These are phyloP conservation scores for Pichia rugopelliculosa DNA, from an alignment of 805 yeast species.

Conservation along the genomic window DNA sequence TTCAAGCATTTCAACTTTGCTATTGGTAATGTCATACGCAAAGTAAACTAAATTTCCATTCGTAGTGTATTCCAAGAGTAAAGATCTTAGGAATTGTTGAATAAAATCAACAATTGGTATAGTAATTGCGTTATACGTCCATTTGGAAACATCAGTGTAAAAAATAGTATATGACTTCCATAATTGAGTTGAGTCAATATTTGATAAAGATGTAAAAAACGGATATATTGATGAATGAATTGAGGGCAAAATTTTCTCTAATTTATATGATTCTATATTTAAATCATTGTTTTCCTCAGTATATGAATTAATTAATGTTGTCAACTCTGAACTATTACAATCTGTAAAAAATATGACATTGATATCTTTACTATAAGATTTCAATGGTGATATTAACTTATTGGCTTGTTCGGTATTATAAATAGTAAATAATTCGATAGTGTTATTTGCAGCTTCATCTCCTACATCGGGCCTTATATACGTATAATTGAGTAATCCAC, in stretches of 20 bases:
- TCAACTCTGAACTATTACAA: not conserved
- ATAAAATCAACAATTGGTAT: slow-evolving; percentile 18
- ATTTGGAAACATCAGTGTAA: slow-evolving; percentile 6
- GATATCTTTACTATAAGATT: not conserved
- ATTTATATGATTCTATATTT: not conserved
- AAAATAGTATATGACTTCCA: slow-evolving; percentile 9
- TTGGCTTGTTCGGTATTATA: not conserved
- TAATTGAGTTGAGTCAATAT: not conserved
- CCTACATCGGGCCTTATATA: not conserved
- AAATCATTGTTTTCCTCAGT: not conserved
- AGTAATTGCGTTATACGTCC: slow-evolving; percentile 15
- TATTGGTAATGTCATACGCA: not conserved
- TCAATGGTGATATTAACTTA: not conserved
- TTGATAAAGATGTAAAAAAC: not conserved
- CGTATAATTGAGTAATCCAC: slow-evolving; percentile 6
- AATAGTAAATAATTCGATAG: slow-evolving; percentile 8
- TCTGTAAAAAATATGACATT: not conserved
- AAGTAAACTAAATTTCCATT: slow-evolving; percentile 1
- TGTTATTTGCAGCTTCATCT: not conserved
- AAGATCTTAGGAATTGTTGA: slow-evolving; percentile 21
- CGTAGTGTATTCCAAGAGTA: slow-evolving; percentile 7
- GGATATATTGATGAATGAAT: not conserved
- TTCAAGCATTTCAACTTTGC: not conserved
- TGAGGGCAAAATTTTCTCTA: not conserved
- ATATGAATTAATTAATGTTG: not conserved